phyloP scores from a whole-genome alignment of 2,329 filamentous ascomycete species.

The Amphichorda felina region DNA sequence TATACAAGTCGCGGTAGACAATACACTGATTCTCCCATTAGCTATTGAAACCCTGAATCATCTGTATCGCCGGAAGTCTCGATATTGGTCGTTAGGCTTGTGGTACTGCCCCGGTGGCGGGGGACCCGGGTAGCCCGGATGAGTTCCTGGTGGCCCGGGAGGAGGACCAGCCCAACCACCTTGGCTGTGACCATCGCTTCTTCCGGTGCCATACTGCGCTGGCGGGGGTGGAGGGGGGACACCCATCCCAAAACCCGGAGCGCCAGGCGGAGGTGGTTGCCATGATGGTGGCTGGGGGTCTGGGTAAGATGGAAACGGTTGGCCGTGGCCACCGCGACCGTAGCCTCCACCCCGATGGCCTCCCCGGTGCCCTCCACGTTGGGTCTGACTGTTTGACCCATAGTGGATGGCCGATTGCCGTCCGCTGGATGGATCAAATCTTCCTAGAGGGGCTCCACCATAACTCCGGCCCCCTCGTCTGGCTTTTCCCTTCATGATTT shows the following conservation, averaged over 20 bases:
- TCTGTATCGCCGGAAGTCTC: not conserved
- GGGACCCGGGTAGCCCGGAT: slow-evolving; percentile 6
- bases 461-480: slow-evolving; percentile 29
- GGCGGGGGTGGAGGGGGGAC: slow-evolving; percentile 18
- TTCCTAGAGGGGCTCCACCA: slow-evolving; percentile 13
- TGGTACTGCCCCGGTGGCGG: not conserved
- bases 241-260: slow-evolving; percentile 19
- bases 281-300: slow-evolving; percentile 6
- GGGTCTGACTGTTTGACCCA: slow-evolving; percentile 8
- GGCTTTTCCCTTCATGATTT: slow-evolving; percentile 56
- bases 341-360: slow-evolving; percentile 4
- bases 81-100: not conserved
- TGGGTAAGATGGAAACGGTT: not conserved
- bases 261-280: slow-evolving; percentile 18
- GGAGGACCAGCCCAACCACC: not conserved
- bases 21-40: no score
- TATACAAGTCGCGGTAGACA: no score
- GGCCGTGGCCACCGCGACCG: slow-evolving; percentile 3
- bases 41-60: not conserved
- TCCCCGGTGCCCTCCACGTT: slow-evolving; percentile 4
- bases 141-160: slow-evolving; percentile 7
- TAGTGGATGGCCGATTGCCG: slow-evolving; percentile 15
- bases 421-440: slow-evolving; percentile 6
- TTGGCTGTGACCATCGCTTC: not conserved
- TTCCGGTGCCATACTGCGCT: slow-evolving; percentile 9